These are phyloP conservation scores for Cardiospermum halicacabum DNA, from an alignment of 345 rosid genomes.

Conservation along the genomic window DNA sequence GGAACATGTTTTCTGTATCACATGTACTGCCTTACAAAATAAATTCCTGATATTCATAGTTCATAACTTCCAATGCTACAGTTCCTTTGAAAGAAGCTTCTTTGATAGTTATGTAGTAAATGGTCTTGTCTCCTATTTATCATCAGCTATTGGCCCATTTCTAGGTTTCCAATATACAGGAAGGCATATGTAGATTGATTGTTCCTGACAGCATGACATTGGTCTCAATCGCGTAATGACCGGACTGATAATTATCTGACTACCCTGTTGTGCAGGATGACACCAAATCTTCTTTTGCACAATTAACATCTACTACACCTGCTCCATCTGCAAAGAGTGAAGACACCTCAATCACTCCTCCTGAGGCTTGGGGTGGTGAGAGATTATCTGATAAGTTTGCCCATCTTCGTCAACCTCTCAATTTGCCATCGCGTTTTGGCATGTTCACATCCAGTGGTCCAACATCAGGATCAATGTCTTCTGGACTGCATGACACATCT, in stretches of 20 bases:
- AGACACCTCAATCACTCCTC: constrained; percentile 80
- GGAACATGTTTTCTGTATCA: background rate
- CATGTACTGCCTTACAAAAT: background rate
- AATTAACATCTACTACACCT: constrained; percentile 50
- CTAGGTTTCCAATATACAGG: background rate
- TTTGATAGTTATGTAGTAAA: background rate
- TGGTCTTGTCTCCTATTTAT: constrained; percentile 1
- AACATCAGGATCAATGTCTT: constrained; percentile 57
- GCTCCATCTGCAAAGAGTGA: constrained; percentile 69
- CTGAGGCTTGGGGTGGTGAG: constrained; percentile 99
- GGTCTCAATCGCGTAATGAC: background rate
- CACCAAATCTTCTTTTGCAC: constrained; percentile 32
- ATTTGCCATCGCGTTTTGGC: constrained; percentile 61
- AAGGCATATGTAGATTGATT: constrained; percentile 3
- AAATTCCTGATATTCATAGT: constrained; percentile 4
- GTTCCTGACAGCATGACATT: background rate
- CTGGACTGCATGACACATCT: constrained; percentile 62
- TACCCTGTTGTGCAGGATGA: constrained; percentile 51
- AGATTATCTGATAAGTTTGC: constrained; percentile 64
- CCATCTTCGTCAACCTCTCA: constrained; percentile 44
- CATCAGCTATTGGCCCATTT: background rate
- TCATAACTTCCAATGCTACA: background rate
- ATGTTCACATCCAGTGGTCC: constrained; percentile 43
- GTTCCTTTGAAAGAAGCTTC: background rate
- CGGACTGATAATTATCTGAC: constrained; percentile 1